phyloP scores from a whole-genome alignment of 1,284 basidiomycete genomes.

The Cutaneotrichosporon cavernicola region DNA sequence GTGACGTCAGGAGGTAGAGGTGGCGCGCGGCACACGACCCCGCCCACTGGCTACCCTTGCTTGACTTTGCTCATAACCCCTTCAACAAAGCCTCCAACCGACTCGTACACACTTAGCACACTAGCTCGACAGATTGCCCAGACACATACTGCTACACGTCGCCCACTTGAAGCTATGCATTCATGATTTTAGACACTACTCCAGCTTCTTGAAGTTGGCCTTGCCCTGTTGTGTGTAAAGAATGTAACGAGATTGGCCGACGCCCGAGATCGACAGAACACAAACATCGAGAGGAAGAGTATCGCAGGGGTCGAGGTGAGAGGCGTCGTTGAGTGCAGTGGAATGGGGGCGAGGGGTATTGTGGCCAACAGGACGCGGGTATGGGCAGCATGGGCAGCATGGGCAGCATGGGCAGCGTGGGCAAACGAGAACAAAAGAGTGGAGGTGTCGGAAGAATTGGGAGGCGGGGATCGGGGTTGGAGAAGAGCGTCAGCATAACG shows the following conservation, averaged over 20 bases:
- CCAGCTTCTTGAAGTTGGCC: conserved; percentile 15
- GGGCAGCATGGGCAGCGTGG: background rate
- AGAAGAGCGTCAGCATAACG: conserved; percentile 16
- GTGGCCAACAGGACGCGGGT: background rate
- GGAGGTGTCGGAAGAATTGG: conserved; percentile 7
- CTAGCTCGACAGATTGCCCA: too few relatives aligned
- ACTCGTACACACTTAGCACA: too few relatives aligned
- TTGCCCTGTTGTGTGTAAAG: conserved; percentile 23
- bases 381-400: background rate
- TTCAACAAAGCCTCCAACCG: too few relatives aligned
- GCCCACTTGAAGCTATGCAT: conserved; percentile 21
- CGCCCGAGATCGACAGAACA: background rate
- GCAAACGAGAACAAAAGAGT: background rate
- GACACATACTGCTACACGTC: background rate
- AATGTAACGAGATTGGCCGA: background rate
- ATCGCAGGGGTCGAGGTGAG: background rate
- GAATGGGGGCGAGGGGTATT: background rate
- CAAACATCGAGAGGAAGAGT: background rate
- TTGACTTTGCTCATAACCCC: too few relatives aligned
- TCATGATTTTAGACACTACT: conserved; percentile 18
- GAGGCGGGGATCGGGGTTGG: background rate
- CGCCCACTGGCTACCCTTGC: background rate
- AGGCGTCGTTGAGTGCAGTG: background rate
- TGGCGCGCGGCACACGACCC: background rate
- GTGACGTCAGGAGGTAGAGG: conserved; percentile 5